Evolutionary conservation across 305 asterid species (phyloP), one percentile per base, ranked within the genome.

Genomic region (Solanum hybrid): DNA sequence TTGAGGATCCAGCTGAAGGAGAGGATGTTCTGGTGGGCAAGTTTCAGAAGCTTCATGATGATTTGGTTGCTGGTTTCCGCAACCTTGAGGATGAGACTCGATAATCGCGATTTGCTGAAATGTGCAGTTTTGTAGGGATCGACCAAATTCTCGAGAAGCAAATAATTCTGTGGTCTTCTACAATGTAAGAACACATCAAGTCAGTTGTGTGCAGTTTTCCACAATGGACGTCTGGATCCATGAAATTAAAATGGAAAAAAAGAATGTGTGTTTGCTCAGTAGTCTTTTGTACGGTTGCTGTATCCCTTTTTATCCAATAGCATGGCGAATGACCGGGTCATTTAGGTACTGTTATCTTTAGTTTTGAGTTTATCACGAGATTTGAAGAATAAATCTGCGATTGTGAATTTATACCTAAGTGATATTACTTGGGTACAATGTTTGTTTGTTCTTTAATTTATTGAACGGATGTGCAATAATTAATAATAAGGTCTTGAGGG

Each of bases 1-100:
- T 97, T 20, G 99, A 97, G 95, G 99, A 97, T 82, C 99, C 99
- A 72, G 99, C 98, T 8, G 99, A 97, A 94, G 99, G 99, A 38
- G 99, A 97, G 93, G 98, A 94, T 0, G 92, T 88, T 73, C 92
- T 97, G 88, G 92, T 96, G 65, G 97, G 90, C 0, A 97, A 97
- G 85, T 97, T 97, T 86, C 92, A 95, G 95, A 97, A 97, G 93
- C 99, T 97, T 70, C 8, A 94, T 14, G 99, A 97, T 7, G 99
- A 97, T 91, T 90, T 97, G 90, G 93, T 94, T 24, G 95, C 99
- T 90, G 99, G 99, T 88, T 97, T 97, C 98, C 99, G 99, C 92
- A 95, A 92, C 91, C 99, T 97, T 75, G 99, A 97, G 92, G 99
- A 97, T 9, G 99, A 96, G 93, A 96, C 95, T 17, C 98, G 98